Conservation (phyloP, 2,329 filamentous ascomycete genomes). For the Hymenotorrendiella dingleyae region DNA sequence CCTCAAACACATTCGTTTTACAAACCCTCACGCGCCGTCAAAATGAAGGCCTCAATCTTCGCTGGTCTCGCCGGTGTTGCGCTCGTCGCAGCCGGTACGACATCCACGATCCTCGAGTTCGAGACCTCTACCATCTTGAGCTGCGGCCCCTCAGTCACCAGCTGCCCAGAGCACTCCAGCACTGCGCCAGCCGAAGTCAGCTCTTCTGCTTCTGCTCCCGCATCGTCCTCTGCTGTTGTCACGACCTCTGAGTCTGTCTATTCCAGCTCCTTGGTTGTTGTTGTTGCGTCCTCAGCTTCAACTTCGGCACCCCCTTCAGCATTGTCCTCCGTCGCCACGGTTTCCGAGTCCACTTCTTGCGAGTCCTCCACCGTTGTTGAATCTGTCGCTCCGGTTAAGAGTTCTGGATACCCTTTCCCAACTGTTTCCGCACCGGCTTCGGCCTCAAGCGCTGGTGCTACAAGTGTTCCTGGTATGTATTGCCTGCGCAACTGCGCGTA, state of each 20-base stretch:
- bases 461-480: too few species aligned
- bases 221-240: background rate
- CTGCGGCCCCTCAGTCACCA: background rate
- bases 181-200: background rate
- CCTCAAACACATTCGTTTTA: too few species aligned
- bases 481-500: too few species aligned
- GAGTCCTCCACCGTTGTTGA: background rate
- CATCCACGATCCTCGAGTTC: background rate
- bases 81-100: background rate
- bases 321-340: too few species aligned
- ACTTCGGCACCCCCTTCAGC: too few species aligned
- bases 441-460: too few species aligned
- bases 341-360: background rate
- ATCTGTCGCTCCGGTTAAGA: background rate
- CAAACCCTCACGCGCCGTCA: too few species aligned
- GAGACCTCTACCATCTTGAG: constrained; percentile 1
- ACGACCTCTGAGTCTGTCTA: background rate
- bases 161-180: background rate
- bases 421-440: too few species aligned
- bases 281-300: too few species aligned
- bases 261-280: too few species aligned
- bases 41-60: constrained; percentile 1
- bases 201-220: background rate
- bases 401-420: too few species aligned
- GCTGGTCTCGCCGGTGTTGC: background rate